phyloP scores from a whole-genome alignment of 2,329 filamentous ascomycete species.

The Colletotrichum tanaceti region DNA sequence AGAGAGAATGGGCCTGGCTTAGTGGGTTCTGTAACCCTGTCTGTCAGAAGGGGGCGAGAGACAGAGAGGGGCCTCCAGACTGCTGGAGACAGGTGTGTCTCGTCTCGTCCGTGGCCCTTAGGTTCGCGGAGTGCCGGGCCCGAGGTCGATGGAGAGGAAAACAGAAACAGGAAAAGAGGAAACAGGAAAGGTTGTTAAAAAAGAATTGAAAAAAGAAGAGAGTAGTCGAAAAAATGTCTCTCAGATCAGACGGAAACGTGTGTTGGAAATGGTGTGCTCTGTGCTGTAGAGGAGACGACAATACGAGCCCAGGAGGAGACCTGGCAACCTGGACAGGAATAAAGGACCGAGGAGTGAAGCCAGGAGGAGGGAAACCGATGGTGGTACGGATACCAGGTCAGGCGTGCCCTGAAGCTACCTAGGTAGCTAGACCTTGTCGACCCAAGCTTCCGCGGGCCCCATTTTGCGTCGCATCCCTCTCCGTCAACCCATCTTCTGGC shows the following conservation, averaged over 20 bases:
- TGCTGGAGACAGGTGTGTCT: constrained; percentile 23
- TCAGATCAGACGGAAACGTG: constrained; percentile 15
- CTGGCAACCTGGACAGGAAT: too few relatives aligned
- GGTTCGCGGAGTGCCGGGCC: constrained; percentile 16
- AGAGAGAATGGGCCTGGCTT: constrained; percentile 25
- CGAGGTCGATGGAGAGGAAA: background rate
- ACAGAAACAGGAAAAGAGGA: background rate
- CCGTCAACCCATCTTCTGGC: constrained; percentile 37
- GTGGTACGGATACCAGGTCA: constrained; percentile 13
- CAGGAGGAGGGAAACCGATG: constrained; percentile 4
- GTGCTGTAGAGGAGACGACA: too few relatives aligned
- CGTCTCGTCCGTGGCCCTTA: constrained; percentile 16
- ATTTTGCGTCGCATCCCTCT: constrained; percentile 38
- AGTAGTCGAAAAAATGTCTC: constrained; percentile 7
- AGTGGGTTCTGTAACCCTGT: constrained; percentile 15
- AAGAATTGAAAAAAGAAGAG: too few relatives aligned
- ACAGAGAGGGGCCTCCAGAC: constrained; percentile 12
- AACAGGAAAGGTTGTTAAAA: too few relatives aligned
- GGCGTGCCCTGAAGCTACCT: constrained; percentile 36
- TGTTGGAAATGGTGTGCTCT: background rate
- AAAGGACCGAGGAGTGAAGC: background rate
- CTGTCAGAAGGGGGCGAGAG: background rate
- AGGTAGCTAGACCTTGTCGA: constrained; percentile 34
- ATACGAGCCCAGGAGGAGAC: too few relatives aligned
- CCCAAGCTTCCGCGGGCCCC: constrained; percentile 34